Base-by-base conservation (phyloP, 1,284 basidiomycete genomes). In the Fomitopsis schrenkii region DNA sequence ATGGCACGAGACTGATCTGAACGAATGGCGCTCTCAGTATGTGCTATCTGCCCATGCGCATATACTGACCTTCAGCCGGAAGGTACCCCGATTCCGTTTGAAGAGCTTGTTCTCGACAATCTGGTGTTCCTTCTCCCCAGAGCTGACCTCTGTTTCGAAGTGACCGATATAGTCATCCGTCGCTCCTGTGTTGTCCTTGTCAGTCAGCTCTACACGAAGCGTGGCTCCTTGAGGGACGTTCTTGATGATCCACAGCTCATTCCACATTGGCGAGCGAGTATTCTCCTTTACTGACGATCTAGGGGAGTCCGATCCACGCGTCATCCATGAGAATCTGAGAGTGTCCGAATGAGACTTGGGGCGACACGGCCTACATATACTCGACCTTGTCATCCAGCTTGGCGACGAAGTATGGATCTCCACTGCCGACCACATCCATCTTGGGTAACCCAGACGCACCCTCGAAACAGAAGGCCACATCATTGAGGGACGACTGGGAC, bases 381-480 rank as follows among this genome's bases (percentile, higher is more conserved):
- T 81, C 79, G 28, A 91, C 74, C 58, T 77, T 77, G 62, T 81
- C 75, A 69, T 91, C 88, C 53, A 91, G 71, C 59, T 80, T 83
- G 3, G 88, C 88, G 26, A 86, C 79, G 67, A 91, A 88, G 66
- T 88, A 91, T 1, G 89, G 88, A 74, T 91, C 87, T 3, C 84
- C 83, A 8, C 77, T 75, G 10, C 87, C 89, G 1, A 87, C 79
- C 14, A 90, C 78, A 64, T 90, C 87, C 81, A 88, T 84, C 78
- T 81, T 87, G 0, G 90, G 88, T 26, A 91, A 70, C 6, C 79
- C 81, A n/a, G 80, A 82, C 19, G 88, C 88, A 9, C 86, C 84
- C 53, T 90, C 88, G 62, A 91, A 91, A 80, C 90, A 80, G 56
- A 85, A 80, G 4, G 73, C 75, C 17, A 85, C 68, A 71, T 85